These are phyloP conservation scores for Hirsutella rhossiliensis DNA, from an alignment of 2,329 filamentous ascomycete genomes.

Conservation along the genomic window DNA sequence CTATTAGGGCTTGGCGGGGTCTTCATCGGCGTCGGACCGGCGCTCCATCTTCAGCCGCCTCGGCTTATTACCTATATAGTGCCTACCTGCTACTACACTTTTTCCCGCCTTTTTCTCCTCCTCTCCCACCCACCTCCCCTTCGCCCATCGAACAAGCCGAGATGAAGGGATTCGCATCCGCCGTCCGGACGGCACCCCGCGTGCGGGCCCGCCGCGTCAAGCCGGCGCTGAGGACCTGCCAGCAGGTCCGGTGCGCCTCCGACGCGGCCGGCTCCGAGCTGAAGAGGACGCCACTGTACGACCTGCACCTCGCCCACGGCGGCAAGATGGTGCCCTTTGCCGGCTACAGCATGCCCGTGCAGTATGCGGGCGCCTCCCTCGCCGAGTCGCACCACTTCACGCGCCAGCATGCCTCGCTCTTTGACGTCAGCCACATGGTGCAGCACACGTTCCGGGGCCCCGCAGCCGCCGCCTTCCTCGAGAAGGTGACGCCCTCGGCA, in stretches of 20 bases:
- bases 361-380: conserved; percentile 69
- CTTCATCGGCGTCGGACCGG: no score
- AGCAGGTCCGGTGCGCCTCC: conserved; percentile 11
- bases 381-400: conserved; percentile 85
- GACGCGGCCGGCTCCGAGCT: conserved; percentile 18
- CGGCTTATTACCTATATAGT: no score
- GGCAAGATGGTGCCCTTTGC: conserved; percentile 97
- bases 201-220: conserved; percentile 7
- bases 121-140: conserved; percentile 1
- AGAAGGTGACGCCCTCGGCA: conserved; percentile 70
- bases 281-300: conserved; percentile 62
- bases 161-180: conserved; percentile 7
- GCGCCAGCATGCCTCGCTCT: conserved; percentile 74
- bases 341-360: conserved; percentile 84
- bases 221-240: conserved; percentile 2
- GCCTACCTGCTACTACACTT: no score
- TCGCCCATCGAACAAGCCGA: not conserved
- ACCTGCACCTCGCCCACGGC: conserved; percentile 64
- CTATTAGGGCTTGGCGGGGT: no score
- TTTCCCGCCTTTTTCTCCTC: not conserved
- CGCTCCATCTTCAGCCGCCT: no score
- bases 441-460: conserved; percentile 79
- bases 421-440: conserved; percentile 95
- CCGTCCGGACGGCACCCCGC: conserved; percentile 17
- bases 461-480: conserved; percentile 68